A percentile compares a stretch with the other conserved stretches of the same genome.
Evolutionary conservation across 2,329 filamentous ascomycete species (phyloP).

Genomic region (Fusarium nisikadoi): DNA sequence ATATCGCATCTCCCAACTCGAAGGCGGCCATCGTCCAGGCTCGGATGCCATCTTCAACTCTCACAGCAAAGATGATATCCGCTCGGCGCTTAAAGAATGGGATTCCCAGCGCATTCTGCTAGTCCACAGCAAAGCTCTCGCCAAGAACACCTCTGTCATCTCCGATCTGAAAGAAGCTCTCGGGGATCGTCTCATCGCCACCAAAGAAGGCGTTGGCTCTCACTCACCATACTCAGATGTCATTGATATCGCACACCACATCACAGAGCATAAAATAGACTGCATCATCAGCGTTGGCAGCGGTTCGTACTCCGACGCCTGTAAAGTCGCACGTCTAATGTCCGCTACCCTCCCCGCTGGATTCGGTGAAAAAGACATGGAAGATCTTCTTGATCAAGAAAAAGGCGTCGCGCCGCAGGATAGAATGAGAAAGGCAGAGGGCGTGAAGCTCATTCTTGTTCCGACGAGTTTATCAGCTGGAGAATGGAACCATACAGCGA

Average conservation of each 20-base stretch:
- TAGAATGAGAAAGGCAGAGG: slow-evolving; percentile 4
- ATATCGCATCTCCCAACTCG: slow-evolving; percentile 11
- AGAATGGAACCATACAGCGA: slow-evolving; percentile 19
- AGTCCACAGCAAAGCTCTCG: slow-evolving; percentile 11
- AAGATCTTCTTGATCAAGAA: not conserved
- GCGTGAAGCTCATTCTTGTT: not conserved
- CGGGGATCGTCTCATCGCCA: not conserved
- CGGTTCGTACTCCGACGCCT: slow-evolving; percentile 19
- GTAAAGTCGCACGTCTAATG: slow-evolving; percentile 15
- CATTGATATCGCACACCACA: slow-evolving; percentile 2
- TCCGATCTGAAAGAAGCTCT: not conserved
- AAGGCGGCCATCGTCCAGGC: slow-evolving; percentile 5
- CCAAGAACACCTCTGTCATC: not conserved
- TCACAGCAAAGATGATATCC: slow-evolving; percentile 3
- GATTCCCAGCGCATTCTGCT: not conserved
- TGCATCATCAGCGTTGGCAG: slow-evolving; percentile 4
- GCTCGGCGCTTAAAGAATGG: not conserved
- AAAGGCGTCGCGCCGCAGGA: slow-evolving; percentile 11
- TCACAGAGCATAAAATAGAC: not conserved
- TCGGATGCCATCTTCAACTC: slow-evolving; percentile 22
- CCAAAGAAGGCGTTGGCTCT: slow-evolving; percentile 19
- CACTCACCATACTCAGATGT: slow-evolving; percentile 16
- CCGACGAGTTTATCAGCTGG: slow-evolving; percentile 15
- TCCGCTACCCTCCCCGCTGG: not conserved
- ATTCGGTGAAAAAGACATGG: slow-evolving; percentile 12